Evolutionary conservation across 2,329 filamentous ascomycete species (phyloP).

Genomic region (Trichophyton verrucosum): DNA sequence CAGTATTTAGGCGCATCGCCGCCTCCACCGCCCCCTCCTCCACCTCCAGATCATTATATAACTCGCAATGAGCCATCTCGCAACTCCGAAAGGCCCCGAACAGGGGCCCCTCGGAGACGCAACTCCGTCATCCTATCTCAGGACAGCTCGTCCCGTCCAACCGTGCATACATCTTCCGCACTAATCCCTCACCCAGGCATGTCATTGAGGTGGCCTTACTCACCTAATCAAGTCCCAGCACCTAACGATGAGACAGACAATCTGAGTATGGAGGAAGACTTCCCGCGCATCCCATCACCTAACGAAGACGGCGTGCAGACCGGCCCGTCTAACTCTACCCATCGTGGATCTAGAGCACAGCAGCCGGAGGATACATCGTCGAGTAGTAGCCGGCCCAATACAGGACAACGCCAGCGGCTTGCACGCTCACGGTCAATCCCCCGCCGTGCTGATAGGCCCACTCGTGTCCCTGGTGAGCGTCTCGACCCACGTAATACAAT

Average conservation of each 20-base stretch:
- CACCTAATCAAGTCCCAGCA: constrained; percentile 27
- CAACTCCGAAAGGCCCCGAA: constrained; percentile 19
- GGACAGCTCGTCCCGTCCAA: constrained; percentile 14
- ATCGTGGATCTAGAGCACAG: not conserved
- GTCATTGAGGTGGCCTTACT: constrained; percentile 30
- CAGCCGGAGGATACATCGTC: not conserved
- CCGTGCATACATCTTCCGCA: constrained; percentile 12
- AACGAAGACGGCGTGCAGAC: constrained; percentile 5
- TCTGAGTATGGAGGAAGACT: constrained; percentile 8
- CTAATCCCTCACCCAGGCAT: constrained; percentile 22
- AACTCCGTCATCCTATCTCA: constrained; percentile 32
- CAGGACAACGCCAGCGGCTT: constrained; percentile 18
- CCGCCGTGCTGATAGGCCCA: constrained; percentile 21
- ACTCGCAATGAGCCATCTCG: constrained; percentile 21
- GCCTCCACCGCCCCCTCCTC: constrained; percentile 21
- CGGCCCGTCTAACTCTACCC: not conserved
- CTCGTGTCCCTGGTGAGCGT: constrained; percentile 16
- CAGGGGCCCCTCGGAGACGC: constrained; percentile 25
- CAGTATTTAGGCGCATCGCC: constrained; percentile 20
- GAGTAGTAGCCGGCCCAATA: not conserved
- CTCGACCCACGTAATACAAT: constrained; percentile 18
- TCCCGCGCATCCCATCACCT: constrained; percentile 15
- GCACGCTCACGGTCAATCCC: constrained; percentile 27
- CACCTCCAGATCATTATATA: constrained; percentile 20
- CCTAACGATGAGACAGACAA: not conserved